Base-by-base conservation (phyloP, 176 grass and related monocot genomes). In the Eragrostis nindensis region DNA sequence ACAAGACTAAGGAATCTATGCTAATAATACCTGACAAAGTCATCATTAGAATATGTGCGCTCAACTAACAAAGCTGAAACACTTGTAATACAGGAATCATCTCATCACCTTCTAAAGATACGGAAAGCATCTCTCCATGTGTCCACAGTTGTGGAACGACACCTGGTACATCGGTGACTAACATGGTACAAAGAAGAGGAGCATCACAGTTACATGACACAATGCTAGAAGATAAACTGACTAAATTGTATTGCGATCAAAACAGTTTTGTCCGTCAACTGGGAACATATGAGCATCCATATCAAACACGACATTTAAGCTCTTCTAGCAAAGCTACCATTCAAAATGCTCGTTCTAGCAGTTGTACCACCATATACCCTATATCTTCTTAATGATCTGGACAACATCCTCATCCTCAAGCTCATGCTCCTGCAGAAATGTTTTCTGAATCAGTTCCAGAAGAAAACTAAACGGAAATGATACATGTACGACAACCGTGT, bases 361-460 rank as follows among this genome's bases (percentile, higher is more conserved):
- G 21, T 26, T 4, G 2, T 36, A 40, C 57, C 72, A 77, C 5
- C 15, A 0, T 60, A 40, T 76, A 39, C 11, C 32, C 82, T 87
- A 99, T 42, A 99, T 61, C 76, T 99, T 99, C 84, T 99, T 99
- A 22, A 95, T 95, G 70, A 99, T 99, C 67, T 99, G 96, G 75
- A 95, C 91, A 64, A 99, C 96, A 55, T 99, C 96, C 76, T 99
- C 96, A 26, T 99, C 96, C 27, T 99, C 96, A 61, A 99, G 96
- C 79, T 95, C 96, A 70, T 99, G 96, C 54, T 98, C 92, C 96
- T 98, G 71, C 66, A 86, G 6, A 3, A 21, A 46, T 50, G 38
- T 36, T 0, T 22, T 46, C 10, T 3, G 4, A 62, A 30, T 87
- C 75, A 84, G 57, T 68, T 21, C 17, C 12, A 27, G 22, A 15